These are phyloP conservation scores for Fusarium buxicola DNA, from an alignment of 2,329 filamentous ascomycete species.

Conservation along the genomic window DNA sequence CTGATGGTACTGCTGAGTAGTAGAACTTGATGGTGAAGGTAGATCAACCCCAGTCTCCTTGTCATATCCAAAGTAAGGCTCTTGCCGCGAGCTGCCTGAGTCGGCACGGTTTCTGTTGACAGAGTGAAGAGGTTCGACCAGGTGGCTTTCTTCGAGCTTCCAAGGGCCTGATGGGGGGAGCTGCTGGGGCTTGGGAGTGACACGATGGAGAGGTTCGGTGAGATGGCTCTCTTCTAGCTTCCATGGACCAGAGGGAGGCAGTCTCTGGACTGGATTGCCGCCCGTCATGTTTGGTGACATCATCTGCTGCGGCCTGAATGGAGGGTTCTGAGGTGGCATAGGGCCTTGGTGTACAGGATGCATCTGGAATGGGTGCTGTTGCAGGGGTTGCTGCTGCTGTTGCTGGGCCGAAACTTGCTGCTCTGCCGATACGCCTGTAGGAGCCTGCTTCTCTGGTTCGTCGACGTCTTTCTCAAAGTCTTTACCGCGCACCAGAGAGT, in stretches of 20 bases:
- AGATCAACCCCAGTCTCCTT: conserved; percentile 61
- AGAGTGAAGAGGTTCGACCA: conserved; percentile 60
- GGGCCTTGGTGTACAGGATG: conserved; percentile 27
- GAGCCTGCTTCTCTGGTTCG: conserved; percentile 8
- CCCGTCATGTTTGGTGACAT: conserved; percentile 39
- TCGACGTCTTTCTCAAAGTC: conserved; percentile 31
- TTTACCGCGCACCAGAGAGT: conserved; percentile 30
- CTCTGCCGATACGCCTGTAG: background rate
- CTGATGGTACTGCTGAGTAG: conserved; percentile 32
- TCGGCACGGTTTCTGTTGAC: conserved; percentile 51
- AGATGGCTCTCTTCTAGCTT: conserved; percentile 67
- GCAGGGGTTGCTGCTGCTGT: conserved; percentile 15
- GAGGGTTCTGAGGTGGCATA: conserved; percentile 21
- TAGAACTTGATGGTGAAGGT: conserved; percentile 23
- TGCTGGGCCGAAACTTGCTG: conserved; percentile 19
- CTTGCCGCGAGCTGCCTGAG: conserved; percentile 46
- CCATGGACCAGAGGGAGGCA: conserved; percentile 62
- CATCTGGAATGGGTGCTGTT: conserved; percentile 39
- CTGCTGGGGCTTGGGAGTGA: conserved; percentile 47
- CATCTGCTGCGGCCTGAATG: conserved; percentile 28
- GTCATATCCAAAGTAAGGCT: conserved; percentile 46
- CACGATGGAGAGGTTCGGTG: conserved; percentile 59
- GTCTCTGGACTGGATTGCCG: conserved; percentile 54
- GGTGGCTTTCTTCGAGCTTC: conserved; percentile 66
- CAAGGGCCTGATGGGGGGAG: conserved; percentile 59